Percentiles rank a stretch among this genome's conserved stretches.
phyloP scores from a whole-genome alignment of 805 yeast species.

The Isabelozyma pseudorhagii region DNA sequence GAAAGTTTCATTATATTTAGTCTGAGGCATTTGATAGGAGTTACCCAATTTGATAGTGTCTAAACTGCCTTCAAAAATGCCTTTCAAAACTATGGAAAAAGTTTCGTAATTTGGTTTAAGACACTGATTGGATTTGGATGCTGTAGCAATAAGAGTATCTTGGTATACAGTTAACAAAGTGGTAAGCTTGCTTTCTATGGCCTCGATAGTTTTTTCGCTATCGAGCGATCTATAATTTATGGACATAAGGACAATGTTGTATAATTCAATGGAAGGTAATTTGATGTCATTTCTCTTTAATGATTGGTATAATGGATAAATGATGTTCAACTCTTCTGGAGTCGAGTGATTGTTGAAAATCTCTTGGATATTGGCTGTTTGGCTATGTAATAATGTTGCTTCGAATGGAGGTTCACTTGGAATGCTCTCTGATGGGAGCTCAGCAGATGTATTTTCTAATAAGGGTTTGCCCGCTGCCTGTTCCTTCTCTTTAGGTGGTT shows the following conservation, averaged over 20 bases:
- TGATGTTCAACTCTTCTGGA: constrained; percentile 25
- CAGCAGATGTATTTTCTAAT: background rate
- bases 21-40: constrained; percentile 46
- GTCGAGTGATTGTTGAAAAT: constrained; percentile 11
- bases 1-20: constrained; percentile 48
- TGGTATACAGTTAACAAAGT: constrained; percentile 65
- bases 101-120: constrained; percentile 56
- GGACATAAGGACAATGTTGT: constrained; percentile 54
- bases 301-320: constrained; percentile 41
- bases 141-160: constrained; percentile 43
- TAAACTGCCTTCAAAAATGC: constrained; percentile 50
- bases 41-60: constrained; percentile 28
- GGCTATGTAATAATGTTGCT: constrained; percentile 14
- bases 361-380: constrained; percentile 14
- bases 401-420: constrained; percentile 12
- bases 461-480: background rate
- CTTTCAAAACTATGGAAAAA: constrained; percentile 46
- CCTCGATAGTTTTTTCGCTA: constrained; percentile 26
- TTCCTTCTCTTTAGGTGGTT: background rate
- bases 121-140: background rate
- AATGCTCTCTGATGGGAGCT: background rate
- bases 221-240: constrained; percentile 49
- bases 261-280: constrained; percentile 50
- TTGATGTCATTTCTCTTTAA: constrained; percentile 32
- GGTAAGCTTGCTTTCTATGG: constrained; percentile 60